Percentiles rank a stretch among this genome's conserved stretches.
phyloP scores from a whole-genome alignment of 805 yeast genomes.

The Saccharomycopsis vini region DNA sequence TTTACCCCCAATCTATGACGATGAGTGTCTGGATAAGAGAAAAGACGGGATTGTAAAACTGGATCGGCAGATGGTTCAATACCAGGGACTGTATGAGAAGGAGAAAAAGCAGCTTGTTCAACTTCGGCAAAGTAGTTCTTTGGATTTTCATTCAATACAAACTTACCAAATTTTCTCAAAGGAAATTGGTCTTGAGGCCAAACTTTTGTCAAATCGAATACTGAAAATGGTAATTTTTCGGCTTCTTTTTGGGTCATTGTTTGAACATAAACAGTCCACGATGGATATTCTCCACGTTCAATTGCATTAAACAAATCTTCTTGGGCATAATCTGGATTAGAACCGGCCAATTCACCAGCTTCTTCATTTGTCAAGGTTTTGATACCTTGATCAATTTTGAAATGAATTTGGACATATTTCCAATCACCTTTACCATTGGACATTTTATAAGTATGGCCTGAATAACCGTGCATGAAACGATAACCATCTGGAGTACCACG shows the following conservation, averaged over 20 bases:
- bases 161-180: slow-evolving; percentile 74
- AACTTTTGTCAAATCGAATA: slow-evolving; percentile 83
- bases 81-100: slow-evolving; percentile 78
- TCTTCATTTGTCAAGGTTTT: slow-evolving; percentile 50
- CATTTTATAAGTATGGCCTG: slow-evolving; percentile 83
- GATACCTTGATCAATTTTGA: slow-evolving; percentile 56
- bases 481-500: slow-evolving; percentile 73
- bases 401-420: slow-evolving; percentile 72
- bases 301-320: slow-evolving; percentile 73
- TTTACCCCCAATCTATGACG: slow-evolving; percentile 70
- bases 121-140: slow-evolving; percentile 80
- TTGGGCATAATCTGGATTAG: slow-evolving; percentile 76
- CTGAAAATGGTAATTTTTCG: slow-evolving; percentile 64
- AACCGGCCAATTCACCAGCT: slow-evolving; percentile 59
- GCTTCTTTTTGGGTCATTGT: slow-evolving; percentile 82
- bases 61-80: slow-evolving; percentile 81
- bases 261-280: slow-evolving; percentile 82
- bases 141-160: slow-evolving; percentile 75
- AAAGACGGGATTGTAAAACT: slow-evolving; percentile 71
- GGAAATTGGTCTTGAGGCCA: slow-evolving; percentile 90
- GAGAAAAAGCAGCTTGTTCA: slow-evolving; percentile 81
- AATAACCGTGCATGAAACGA: slow-evolving; percentile 77
- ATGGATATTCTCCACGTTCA: slow-evolving; percentile 67
- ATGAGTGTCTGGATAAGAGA: slow-evolving; percentile 79
- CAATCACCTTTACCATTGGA: slow-evolving; percentile 65